Conservation (phyloP, 1,139 yeast species). For the Saccharomyces uvarum region DNA sequence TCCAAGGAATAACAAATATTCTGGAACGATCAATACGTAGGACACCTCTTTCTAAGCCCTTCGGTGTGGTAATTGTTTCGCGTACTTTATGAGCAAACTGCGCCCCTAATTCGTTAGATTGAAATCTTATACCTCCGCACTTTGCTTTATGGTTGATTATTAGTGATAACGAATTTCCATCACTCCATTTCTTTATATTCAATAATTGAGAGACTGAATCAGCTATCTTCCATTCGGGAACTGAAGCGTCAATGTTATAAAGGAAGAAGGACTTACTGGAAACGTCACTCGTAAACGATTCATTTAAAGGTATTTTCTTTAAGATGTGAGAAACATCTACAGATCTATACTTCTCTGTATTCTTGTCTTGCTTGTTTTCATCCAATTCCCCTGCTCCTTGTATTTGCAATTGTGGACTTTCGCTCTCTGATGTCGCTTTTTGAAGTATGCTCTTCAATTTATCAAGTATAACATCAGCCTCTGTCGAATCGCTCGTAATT, state of each 20-base stretch:
- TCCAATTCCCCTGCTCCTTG: not conserved
- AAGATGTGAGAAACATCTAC: conserved; percentile 14
- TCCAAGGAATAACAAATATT: conserved; percentile 21
- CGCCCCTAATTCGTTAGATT: conserved; percentile 12
- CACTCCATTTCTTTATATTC: conserved; percentile 19
- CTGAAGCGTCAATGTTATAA: conserved; percentile 23
- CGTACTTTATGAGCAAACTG: conserved; percentile 9
- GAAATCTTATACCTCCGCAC: conserved; percentile 25
- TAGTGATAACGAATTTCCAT: conserved; percentile 17
- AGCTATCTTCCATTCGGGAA: conserved; percentile 27
- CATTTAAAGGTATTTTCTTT: conserved; percentile 18
- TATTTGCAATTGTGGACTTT: not conserved
- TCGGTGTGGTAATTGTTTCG: conserved; percentile 2
- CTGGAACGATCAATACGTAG: conserved; percentile 15
- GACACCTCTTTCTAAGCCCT: conserved; percentile 15
- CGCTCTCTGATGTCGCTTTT: conserved; percentile 2
- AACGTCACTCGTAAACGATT: conserved; percentile 9
- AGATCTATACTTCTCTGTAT: conserved; percentile 6
- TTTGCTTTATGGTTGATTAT: conserved; percentile 24
- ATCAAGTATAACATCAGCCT: conserved; percentile 32
- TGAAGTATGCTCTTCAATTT: conserved; percentile 20
- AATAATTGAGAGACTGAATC: conserved; percentile 17
- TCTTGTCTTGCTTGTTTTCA: not conserved
- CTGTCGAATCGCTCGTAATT: conserved; percentile 28
- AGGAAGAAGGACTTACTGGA: conserved; percentile 18